These are phyloP conservation scores for Botrytis medusae DNA, from an alignment of 2,329 filamentous ascomycete species.

Conservation along the genomic window DNA sequence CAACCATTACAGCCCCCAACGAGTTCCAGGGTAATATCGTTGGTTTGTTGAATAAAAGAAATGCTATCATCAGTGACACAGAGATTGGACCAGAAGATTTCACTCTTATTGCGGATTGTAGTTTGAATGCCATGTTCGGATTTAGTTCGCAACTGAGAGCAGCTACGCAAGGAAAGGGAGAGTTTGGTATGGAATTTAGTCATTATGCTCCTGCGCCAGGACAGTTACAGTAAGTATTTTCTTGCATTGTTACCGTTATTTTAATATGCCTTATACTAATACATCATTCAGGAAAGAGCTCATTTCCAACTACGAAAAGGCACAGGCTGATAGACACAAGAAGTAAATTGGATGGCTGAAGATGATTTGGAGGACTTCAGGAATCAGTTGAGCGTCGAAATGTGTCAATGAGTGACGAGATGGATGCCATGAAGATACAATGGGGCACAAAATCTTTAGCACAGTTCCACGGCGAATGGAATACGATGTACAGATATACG, in stretches of 20 bases:
- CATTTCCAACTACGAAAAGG: slow-evolving; percentile 66
- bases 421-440: background rate
- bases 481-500: background rate
- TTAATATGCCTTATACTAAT: slow-evolving; percentile 1
- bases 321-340: slow-evolving; percentile 54
- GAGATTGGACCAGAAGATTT: slow-evolving; percentile 95
- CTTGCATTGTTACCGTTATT: background rate
- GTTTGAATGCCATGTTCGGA: slow-evolving; percentile 95
- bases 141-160: slow-evolving; percentile 90
- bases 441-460: background rate
- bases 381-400: background rate
- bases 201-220: slow-evolving; percentile 86
- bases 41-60: slow-evolving; percentile 93
- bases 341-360: slow-evolving; percentile 29
- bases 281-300: slow-evolving; percentile 55
- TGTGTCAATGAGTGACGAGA: background rate
- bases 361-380: background rate
- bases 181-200: slow-evolving; percentile 98
- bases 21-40: slow-evolving; percentile 98
- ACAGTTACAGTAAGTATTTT: slow-evolving; percentile 77
- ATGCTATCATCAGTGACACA: slow-evolving; percentile 90
- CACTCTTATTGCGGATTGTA: slow-evolving; percentile 87
- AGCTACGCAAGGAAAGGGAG: slow-evolving; percentile 95
- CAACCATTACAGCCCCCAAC: slow-evolving; percentile 88
- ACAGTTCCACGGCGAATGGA: background rate